Evolutionary conservation across 768 basidiomycete genomes (phyloP).

Genomic region (Lyophyllum semitale): DNA sequence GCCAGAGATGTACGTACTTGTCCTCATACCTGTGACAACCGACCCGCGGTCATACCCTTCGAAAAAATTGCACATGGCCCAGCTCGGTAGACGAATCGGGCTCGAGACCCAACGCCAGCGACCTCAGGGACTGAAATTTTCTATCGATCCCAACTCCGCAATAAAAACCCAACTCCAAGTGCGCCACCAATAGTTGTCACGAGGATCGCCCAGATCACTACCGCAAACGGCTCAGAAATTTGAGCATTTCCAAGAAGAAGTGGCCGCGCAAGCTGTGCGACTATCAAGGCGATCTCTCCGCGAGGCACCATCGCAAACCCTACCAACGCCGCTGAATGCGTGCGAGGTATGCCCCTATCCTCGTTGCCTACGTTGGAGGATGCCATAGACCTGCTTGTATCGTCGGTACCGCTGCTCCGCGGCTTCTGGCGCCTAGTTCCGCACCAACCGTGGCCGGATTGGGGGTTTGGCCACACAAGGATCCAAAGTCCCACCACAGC

Average conservation of each 20-base stretch:
- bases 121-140: too few relatives aligned
- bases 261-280: constrained; percentile 47
- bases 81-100: too few relatives aligned
- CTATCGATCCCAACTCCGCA: constrained; percentile 11
- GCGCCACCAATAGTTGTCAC: constrained; percentile 56
- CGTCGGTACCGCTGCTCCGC: neutral
- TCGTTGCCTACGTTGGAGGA: neutral
- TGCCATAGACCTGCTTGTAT: neutral
- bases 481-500: constrained; percentile 48
- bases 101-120: too few relatives aligned
- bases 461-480: constrained; percentile 31
- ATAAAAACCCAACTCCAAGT: constrained; percentile 28
- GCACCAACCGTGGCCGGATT: constrained; percentile 13
- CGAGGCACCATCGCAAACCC: constrained; percentile 65
- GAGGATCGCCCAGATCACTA: constrained; percentile 61
- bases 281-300: constrained; percentile 69
- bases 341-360: constrained; percentile 12
- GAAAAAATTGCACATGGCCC: too few relatives aligned
- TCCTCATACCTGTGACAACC: too few relatives aligned
- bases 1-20: too few relatives aligned
- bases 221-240: constrained; percentile 45
- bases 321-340: constrained; percentile 39
- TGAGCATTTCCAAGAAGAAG: constrained; percentile 21
- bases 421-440: neutral
- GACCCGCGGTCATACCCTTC: too few relatives aligned